A percentile compares a stretch with the other conserved stretches of the same genome.
These are phyloP conservation scores for Ogataea allantospora DNA, from an alignment of 805 yeast species.

Conservation along the genomic window DNA sequence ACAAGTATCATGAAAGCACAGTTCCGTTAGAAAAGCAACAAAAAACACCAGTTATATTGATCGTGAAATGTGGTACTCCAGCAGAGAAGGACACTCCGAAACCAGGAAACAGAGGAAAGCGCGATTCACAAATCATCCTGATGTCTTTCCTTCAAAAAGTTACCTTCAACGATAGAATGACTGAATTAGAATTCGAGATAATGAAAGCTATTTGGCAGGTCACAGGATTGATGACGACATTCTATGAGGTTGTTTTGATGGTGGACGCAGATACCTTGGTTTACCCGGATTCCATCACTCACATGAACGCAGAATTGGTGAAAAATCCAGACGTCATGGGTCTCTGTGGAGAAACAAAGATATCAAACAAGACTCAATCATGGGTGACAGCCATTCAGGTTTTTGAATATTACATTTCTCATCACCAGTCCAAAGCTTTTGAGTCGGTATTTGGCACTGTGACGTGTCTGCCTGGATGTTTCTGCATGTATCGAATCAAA, in stretches of 20 bases:
- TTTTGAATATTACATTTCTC: slow-evolving; percentile 89
- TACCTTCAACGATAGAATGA: slow-evolving; percentile 92
- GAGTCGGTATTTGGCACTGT: slow-evolving; percentile 95
- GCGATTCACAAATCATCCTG: slow-evolving; percentile 88
- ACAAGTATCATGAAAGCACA: slow-evolving; percentile 75
- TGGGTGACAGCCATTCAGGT: slow-evolving; percentile 96
- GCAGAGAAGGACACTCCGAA: slow-evolving; percentile 66
- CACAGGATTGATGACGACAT: slow-evolving; percentile 81
- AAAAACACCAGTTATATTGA: slow-evolving; percentile 71
- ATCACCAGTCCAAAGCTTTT: slow-evolving; percentile 91
- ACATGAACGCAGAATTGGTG: slow-evolving; percentile 87
- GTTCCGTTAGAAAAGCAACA: slow-evolving; percentile 81
- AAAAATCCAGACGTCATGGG: slow-evolving; percentile 88
- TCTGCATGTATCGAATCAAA: slow-evolving; percentile 87
- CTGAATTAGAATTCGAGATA: slow-evolving; percentile 80
- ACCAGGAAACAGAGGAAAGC: slow-evolving; percentile 95
- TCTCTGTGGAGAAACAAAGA: slow-evolving; percentile 91
- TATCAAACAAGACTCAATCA: slow-evolving; percentile 73
- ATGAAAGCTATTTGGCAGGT: slow-evolving; percentile 73
- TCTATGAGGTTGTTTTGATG: slow-evolving; percentile 82
- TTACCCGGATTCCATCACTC: slow-evolving; percentile 82
- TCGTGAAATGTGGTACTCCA: slow-evolving; percentile 89
- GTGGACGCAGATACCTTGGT: slow-evolving; percentile 94
- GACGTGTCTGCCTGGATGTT: slow-evolving; percentile 94
- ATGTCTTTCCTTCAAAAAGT: slow-evolving; percentile 88